Conservation (phyloP, 345 rosid species). For the Salix purpurea region DNA sequence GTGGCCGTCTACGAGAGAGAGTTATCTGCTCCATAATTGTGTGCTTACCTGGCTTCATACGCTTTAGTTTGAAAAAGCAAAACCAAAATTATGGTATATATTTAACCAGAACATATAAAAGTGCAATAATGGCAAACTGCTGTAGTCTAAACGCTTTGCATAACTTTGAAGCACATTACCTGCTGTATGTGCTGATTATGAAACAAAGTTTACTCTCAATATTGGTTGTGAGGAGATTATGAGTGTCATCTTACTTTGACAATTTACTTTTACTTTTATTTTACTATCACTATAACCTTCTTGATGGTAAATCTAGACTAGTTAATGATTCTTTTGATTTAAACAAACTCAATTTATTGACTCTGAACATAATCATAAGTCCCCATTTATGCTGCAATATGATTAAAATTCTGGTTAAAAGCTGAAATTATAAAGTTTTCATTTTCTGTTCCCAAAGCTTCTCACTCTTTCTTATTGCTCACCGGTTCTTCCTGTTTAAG, state of each 20-base stretch:
- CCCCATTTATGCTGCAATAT: too few species aligned
- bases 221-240: neutral
- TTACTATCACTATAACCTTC: neutral
- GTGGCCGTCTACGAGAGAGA: too few species aligned
- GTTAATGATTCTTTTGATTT: too few species aligned
- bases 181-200: neutral
- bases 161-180: neutral
- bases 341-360: too few species aligned
- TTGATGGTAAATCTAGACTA: too few species aligned
- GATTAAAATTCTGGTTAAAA: too few species aligned
- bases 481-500: neutral
- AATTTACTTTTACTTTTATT: neutral
- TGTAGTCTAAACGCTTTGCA: neutral
- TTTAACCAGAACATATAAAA: neutral
- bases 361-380: too few species aligned
- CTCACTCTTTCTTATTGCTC: neutral
- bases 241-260: neutral
- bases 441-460: neutral
- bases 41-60: neutral
- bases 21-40: neutral
- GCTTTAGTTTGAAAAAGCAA: neutral
- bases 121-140: neutral
- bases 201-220: neutral
- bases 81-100: neutral
- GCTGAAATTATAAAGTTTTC: neutral